phyloP scores from a whole-genome alignment of 169 alveolate species.

The Plasmodium sp. region DNA sequence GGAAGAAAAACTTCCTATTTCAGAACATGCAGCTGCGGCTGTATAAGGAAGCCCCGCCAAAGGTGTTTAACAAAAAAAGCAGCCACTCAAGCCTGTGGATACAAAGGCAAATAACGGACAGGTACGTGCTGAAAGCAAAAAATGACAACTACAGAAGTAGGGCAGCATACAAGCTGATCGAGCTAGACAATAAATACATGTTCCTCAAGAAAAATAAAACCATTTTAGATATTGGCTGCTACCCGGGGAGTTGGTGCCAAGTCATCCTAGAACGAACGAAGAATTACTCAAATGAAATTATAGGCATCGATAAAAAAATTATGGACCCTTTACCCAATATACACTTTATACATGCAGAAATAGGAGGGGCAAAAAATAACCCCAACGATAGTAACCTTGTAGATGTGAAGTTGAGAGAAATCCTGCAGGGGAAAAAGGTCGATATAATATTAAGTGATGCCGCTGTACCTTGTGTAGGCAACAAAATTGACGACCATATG shows the following conservation, averaged over 20 bases:
- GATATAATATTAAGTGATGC: conserved; percentile 85
- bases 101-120: conserved; percentile 83
- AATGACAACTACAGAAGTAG: conserved; percentile 88
- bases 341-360: conserved; percentile 83
- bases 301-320: conserved; percentile 48
- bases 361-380: conserved; percentile 76
- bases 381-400: neutral
- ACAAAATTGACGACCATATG: conserved; percentile 85
- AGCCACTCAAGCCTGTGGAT: conserved; percentile 84
- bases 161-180: conserved; percentile 84
- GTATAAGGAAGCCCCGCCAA: conserved; percentile 73
- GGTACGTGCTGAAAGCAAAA: conserved; percentile 81
- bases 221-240: conserved; percentile 84
- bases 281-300: conserved; percentile 79
- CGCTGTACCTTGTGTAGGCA: conserved; percentile 84
- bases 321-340: conserved; percentile 79
- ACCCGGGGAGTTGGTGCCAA: conserved; percentile 89
- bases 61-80: conserved; percentile 73
- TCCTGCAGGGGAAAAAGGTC: conserved; percentile 77
- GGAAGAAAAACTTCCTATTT: conserved; percentile 20
- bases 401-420: conserved; percentile 72
- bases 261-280: conserved; percentile 82
- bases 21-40: conserved; percentile 4
- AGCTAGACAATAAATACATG: conserved; percentile 82
- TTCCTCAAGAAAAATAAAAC: conserved; percentile 81